These are phyloP conservation scores for Adenanthera pavonina DNA, from an alignment of 306 rosid species.

Conservation along the genomic window DNA sequence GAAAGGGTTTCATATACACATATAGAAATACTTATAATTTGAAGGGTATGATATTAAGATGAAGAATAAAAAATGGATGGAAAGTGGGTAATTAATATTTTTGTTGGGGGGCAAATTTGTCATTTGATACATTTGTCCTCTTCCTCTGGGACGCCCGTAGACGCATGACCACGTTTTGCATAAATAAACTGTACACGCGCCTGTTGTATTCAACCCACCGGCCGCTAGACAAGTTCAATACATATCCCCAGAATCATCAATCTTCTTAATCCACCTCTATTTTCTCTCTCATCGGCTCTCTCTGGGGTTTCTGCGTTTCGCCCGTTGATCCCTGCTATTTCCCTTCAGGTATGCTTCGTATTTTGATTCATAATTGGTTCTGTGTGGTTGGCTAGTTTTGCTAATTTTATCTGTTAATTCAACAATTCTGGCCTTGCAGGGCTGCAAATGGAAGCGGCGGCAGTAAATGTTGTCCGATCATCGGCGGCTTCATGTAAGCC, in stretches of 20 bases:
- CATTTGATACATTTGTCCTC: not conserved
- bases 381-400: not conserved
- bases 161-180: not conserved
- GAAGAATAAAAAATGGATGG: too few species aligned
- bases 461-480: slow-evolving; percentile 54
- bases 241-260: not conserved
- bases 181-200: not conserved
- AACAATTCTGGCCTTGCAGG: slow-evolving; percentile 32
- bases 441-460: slow-evolving; percentile 61
- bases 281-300: slow-evolving; percentile 18
- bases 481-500: slow-evolving; percentile 35
- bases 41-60: too few species aligned
- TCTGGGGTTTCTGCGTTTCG: not conserved
- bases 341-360: slow-evolving; percentile 14
- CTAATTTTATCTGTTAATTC: not conserved
- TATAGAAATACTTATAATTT: too few species aligned
- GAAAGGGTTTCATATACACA: too few species aligned
- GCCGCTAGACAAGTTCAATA: not conserved
- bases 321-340: not conserved
- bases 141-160: not conserved
- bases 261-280: not conserved
- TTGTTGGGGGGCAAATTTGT: not conserved
- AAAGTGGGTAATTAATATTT: not conserved
- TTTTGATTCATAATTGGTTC: not conserved
- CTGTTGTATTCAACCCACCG: not conserved